These are phyloP conservation scores for Sclerotinia sclerotiorum DNA, from an alignment of 2,329 filamentous ascomycete genomes.

Conservation along the genomic window DNA sequence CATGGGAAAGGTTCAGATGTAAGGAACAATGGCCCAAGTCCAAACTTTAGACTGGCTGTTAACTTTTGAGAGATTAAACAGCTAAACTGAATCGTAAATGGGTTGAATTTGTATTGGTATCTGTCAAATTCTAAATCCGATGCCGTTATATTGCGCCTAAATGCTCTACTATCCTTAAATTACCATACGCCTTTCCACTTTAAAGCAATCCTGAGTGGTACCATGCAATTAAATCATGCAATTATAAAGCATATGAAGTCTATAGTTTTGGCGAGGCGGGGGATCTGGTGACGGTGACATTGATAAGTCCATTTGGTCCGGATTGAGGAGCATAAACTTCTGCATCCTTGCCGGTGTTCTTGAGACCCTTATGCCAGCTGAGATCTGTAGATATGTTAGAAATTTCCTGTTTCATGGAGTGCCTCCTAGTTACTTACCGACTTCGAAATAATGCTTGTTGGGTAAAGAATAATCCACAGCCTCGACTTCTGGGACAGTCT, in stretches of 20 bases:
- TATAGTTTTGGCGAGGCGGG: slow-evolving; percentile 35
- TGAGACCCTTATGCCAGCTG: slow-evolving; percentile 91
- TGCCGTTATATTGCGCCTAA: slow-evolving; percentile 7
- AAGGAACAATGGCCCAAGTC: not conserved
- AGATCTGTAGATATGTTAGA: slow-evolving; percentile 59
- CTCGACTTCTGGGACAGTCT: slow-evolving; percentile 67
- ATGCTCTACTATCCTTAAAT: slow-evolving; percentile 6
- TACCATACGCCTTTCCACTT: slow-evolving; percentile 15
- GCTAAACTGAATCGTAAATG: not conserved
- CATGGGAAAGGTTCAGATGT: too few species aligned
- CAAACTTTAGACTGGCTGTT: too few species aligned
- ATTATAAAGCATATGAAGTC: slow-evolving; percentile 16
- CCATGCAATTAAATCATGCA: not conserved
- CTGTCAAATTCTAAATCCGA: slow-evolving; percentile 8
- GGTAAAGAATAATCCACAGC: slow-evolving; percentile 81
- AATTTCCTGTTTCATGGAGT: not conserved
- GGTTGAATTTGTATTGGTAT: slow-evolving; percentile 18
- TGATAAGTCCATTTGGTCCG: slow-evolving; percentile 91
- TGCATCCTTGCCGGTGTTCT: slow-evolving; percentile 94
- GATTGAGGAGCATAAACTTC: slow-evolving; percentile 94
- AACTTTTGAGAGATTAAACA: slow-evolving; percentile 28
- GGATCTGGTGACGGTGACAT: slow-evolving; percentile 75
- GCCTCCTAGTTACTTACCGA: slow-evolving; percentile 58
- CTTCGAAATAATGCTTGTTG: slow-evolving; percentile 99
- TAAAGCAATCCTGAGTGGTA: not conserved